These are phyloP conservation scores for Fraxinus excelsior DNA, from an alignment of 257 asterid species.

Conservation along the genomic window DNA sequence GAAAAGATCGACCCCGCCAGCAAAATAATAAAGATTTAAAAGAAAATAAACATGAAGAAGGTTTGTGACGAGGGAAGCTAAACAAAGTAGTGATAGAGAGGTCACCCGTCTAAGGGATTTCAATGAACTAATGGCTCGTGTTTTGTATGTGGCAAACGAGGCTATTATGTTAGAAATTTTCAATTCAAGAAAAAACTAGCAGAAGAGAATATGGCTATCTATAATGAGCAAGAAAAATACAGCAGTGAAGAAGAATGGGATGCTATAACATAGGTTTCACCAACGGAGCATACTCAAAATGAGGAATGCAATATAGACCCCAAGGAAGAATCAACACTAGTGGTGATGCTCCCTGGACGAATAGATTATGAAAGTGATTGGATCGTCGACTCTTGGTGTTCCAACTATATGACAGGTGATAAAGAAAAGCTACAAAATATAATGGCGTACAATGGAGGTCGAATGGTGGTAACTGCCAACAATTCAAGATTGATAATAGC, in stretches of 20 bases:
- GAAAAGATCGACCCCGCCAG: neutral
- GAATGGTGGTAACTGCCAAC: no score
- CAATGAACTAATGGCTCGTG: neutral
- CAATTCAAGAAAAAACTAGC: neutral
- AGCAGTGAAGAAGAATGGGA: constrained; percentile 12
- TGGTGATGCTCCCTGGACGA: no score
- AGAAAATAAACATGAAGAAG: neutral
- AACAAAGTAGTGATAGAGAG: neutral
- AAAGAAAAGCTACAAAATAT: no score
- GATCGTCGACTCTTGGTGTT: no score
- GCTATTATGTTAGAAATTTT: neutral
- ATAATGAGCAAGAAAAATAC: neutral
- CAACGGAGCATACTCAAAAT: no score
- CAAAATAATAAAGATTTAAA: neutral
- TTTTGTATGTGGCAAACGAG: neutral
- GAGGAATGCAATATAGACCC: no score
- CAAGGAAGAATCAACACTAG: no score
- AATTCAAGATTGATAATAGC: no score
- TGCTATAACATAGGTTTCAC: no score
- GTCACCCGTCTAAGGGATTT: neutral
- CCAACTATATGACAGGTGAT: no score
- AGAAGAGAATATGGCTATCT: neutral
- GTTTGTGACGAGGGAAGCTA: neutral
- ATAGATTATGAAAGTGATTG: no score
- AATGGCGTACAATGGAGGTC: no score